Percentiles rank a stretch among this genome's conserved stretches.
Evolutionary conservation across 805 yeast species (phyloP).

Genomic region (Metschnikowia kunwiensis): DNA sequence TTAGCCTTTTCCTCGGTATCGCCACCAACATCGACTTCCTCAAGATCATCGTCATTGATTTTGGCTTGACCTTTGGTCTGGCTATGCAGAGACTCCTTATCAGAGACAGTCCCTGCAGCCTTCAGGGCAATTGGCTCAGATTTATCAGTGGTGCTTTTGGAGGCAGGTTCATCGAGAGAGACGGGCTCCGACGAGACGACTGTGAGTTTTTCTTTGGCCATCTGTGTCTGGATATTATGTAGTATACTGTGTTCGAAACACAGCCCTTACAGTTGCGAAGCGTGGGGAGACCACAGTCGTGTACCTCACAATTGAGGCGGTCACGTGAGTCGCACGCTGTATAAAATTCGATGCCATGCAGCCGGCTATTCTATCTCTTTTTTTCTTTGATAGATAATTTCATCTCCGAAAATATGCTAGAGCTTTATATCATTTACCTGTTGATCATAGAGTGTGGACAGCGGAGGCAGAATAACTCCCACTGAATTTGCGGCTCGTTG

Average conservation of each 20-base stretch:
- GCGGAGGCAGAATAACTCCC: slow-evolving; percentile 37
- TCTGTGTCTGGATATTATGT: no score
- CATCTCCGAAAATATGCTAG: slow-evolving; percentile 39
- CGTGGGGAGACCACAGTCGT: no score
- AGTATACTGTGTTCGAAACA: no score
- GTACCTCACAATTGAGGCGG: neutral
- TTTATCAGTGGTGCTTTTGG: slow-evolving; percentile 2
- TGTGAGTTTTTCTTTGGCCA: slow-evolving; percentile 24
- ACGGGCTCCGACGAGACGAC: slow-evolving; percentile 37
- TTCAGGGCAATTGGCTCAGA: neutral
- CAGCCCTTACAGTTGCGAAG: no score
- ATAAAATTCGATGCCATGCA: neutral
- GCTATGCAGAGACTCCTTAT: neutral
- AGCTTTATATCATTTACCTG: slow-evolving; percentile 32
- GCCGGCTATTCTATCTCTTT: slow-evolving; percentile 2
- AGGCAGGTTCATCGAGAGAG: slow-evolving; percentile 20
- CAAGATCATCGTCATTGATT: slow-evolving; percentile 7
- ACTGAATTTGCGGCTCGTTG: slow-evolving; percentile 8
- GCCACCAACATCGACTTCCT: slow-evolving; percentile 3
- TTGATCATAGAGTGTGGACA: slow-evolving; percentile 45
- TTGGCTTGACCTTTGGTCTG: neutral
- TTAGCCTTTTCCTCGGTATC: neutral
- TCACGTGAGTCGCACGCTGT: slow-evolving; percentile 1
- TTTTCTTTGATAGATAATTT: slow-evolving; percentile 24
- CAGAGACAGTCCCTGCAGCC: neutral